Evolutionary conservation across 495 filamentous ascomycete genomes (phyloP).

Genomic region (Hypoxylon cercidicola): DNA sequence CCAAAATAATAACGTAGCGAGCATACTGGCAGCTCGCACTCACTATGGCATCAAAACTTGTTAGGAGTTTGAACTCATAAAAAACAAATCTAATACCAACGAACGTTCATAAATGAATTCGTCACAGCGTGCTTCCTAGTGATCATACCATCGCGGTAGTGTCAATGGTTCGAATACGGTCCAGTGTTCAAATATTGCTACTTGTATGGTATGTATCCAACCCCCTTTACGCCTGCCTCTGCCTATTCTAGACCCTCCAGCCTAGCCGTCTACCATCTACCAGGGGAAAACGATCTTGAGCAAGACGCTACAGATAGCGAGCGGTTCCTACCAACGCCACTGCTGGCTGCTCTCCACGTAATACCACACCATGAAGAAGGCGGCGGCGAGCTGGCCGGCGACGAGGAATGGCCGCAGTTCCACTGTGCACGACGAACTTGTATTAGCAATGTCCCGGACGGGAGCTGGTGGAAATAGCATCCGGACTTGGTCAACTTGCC

Average conservation of each 20-base stretch:
- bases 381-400: slow-evolving; percentile 28
- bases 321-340: slow-evolving; percentile 37
- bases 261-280: slow-evolving; percentile 8
- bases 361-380: slow-evolving; percentile 37
- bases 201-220: no score
- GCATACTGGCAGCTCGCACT: not conserved
- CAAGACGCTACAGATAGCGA: slow-evolving; percentile 30
- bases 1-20: slow-evolving; percentile 8
- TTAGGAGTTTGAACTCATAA: not conserved
- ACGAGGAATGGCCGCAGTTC: slow-evolving; percentile 24
- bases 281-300: slow-evolving; percentile 41
- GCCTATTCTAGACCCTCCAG: not conserved
- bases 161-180: no score
- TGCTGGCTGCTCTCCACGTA: slow-evolving; percentile 23
- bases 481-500: not conserved
- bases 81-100: not conserved
- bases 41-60: not conserved
- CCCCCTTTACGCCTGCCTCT: no score
- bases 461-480: not conserved
- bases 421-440: not conserved
- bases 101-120: no score
- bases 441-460: not conserved
- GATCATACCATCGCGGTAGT: no score
- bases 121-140: no score
- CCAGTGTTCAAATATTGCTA: no score